Percentiles rank a stretch among this genome's conserved stretches.
These are phyloP conservation scores for Sanghuangporus weigelae DNA, from an alignment of 1,284 basidiomycete species.

Conservation along the genomic window DNA sequence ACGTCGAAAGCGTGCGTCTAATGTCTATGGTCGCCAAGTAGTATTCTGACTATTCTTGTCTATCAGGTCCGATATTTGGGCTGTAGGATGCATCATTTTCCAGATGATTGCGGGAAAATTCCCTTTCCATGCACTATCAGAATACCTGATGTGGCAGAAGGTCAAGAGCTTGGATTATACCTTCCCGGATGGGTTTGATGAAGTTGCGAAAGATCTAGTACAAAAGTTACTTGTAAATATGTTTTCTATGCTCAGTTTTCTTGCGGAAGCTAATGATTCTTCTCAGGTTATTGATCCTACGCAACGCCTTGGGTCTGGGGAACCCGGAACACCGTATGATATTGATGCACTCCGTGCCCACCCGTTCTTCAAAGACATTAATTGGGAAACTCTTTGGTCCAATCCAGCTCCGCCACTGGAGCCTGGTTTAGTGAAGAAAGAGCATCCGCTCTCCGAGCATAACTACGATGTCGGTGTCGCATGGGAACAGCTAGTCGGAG, in stretches of 20 bases:
- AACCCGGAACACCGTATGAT: conserved; percentile 40
- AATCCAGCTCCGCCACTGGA: conserved; percentile 48
- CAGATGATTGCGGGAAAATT: conserved; percentile 94
- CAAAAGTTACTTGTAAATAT: conserved; percentile 53
- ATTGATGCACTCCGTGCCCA: conserved; percentile 65
- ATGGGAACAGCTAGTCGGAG: conserved; percentile 47
- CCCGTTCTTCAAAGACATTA: conserved; percentile 66
- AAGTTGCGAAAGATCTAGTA: conserved; percentile 63
- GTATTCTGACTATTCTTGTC: conserved; percentile 21
- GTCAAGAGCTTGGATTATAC: conserved; percentile 71
- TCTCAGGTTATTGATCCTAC: conserved; percentile 63
- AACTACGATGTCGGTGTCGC: conserved; percentile 44
- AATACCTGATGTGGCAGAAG: conserved; percentile 81
- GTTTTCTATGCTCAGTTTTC: background rate
- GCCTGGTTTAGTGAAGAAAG: conserved; percentile 48
- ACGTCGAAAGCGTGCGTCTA: conserved; percentile 58
- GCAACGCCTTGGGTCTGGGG: conserved; percentile 63
- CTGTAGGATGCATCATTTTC: conserved; percentile 92
- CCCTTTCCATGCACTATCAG: conserved; percentile 84
- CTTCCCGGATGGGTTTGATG: conserved; percentile 70
- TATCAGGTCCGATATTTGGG: conserved; percentile 92
- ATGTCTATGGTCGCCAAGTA: background rate
- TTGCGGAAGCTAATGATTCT: conserved; percentile 7
- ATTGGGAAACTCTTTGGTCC: conserved; percentile 77
- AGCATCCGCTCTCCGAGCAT: conserved; percentile 29